These are phyloP conservation scores for Coix lacrymajobi DNA, from an alignment of 176 grass and related monocot species.

Conservation along the genomic window DNA sequence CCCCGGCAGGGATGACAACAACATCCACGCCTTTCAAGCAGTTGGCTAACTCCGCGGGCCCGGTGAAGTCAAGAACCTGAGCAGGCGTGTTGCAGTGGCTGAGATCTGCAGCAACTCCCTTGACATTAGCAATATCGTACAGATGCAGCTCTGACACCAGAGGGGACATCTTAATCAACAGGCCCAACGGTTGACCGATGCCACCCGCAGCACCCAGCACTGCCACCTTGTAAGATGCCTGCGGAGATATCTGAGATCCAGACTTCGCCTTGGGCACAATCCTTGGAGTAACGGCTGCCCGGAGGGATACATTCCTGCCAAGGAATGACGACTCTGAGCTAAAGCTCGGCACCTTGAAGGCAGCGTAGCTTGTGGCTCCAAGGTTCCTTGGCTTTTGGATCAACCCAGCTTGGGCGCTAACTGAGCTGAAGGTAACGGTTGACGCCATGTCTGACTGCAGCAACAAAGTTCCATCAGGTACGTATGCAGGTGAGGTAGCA, in stretches of 20 bases:
- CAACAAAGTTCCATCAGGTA: neutral
- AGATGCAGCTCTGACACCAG: slow-evolving; percentile 60
- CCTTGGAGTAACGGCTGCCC: slow-evolving; percentile 31
- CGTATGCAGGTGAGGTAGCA: neutral
- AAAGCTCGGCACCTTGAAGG: slow-evolving; percentile 25
- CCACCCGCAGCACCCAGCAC: slow-evolving; percentile 77
- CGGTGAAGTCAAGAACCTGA: slow-evolving; percentile 65
- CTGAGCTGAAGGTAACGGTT: slow-evolving; percentile 25
- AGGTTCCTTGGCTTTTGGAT: slow-evolving; percentile 30
- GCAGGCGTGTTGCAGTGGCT: slow-evolving; percentile 91
- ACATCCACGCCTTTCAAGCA: slow-evolving; percentile 79
- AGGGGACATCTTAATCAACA: slow-evolving; percentile 89
- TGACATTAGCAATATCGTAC: slow-evolving; percentile 91
- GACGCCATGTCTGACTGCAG: slow-evolving; percentile 36
- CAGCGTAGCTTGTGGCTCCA: slow-evolving; percentile 25
- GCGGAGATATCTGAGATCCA: slow-evolving; percentile 32
- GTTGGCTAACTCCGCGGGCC: slow-evolving; percentile 44
- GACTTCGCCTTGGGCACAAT: slow-evolving; percentile 48
- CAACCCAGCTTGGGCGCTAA: slow-evolving; percentile 28
- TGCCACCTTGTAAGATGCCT: slow-evolving; percentile 72
- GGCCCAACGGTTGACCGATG: slow-evolving; percentile 69
- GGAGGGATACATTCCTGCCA: slow-evolving; percentile 13
- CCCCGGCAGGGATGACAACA: slow-evolving; percentile 77
- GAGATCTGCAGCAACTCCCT: slow-evolving; percentile 83
- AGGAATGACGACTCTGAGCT: slow-evolving; percentile 32